phyloP scores from a whole-genome alignment of 805 yeast genomes.

The Candida vaughaniae region DNA sequence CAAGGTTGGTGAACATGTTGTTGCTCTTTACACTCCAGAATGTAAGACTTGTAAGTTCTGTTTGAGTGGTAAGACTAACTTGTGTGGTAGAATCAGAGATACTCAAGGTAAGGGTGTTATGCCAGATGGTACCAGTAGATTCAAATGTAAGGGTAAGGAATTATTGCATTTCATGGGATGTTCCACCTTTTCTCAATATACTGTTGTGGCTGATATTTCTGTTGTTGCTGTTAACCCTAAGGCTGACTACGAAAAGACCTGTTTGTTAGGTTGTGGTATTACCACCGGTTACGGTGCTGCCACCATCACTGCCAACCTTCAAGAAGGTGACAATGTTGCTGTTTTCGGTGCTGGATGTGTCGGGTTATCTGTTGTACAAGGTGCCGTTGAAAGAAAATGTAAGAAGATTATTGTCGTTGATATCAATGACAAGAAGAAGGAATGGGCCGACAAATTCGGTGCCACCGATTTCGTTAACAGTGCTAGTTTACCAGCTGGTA shows the following conservation, averaged over 20 bases:
- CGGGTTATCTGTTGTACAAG: conserved; percentile 94
- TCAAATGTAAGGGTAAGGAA: conserved; percentile 80
- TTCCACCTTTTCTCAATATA: conserved; percentile 94
- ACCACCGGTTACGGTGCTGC: conserved; percentile 99
- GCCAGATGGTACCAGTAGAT: conserved; percentile 98
- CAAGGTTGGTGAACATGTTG: conserved; percentile 90
- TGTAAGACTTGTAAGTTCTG: conserved; percentile 95
- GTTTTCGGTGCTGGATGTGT: conserved; percentile 98
- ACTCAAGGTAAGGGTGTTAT: conserved; percentile 98
- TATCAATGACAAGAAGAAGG: conserved; percentile 77
- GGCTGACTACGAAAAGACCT: conserved; percentile 83
- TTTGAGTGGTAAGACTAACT: conserved; percentile 90
- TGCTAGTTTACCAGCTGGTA: conserved; percentile 66
- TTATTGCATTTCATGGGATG: conserved; percentile 96
- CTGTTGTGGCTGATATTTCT: conserved; percentile 97
- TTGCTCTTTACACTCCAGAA: conserved; percentile 95
- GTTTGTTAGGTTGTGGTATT: conserved; percentile 96
- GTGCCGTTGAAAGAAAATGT: conserved; percentile 84
- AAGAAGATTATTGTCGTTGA: conserved; percentile 82
- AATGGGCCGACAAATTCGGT: conserved; percentile 86
- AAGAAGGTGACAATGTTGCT: conserved; percentile 90
- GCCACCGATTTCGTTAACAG: conserved; percentile 96
- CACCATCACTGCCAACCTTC: conserved; percentile 85
- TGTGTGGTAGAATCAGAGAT: conserved; percentile 92
- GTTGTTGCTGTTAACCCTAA: conserved; percentile 85